These are phyloP conservation scores for Cerioporus squamosus DNA, from an alignment of 1,284 basidiomycete genomes.

Conservation along the genomic window DNA sequence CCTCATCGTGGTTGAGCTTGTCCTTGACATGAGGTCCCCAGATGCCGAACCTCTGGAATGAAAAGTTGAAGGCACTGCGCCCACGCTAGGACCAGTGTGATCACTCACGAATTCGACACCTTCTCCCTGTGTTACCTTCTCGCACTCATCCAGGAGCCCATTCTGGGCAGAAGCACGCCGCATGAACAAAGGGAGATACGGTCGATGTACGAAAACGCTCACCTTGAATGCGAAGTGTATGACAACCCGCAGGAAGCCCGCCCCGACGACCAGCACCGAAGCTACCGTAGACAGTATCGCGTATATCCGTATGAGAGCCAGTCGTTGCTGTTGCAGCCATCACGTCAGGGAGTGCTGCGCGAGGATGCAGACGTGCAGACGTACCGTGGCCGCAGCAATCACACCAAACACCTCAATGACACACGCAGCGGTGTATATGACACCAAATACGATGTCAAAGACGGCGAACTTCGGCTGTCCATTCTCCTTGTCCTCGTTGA, in stretches of 20 bases:
- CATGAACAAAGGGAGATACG: background rate
- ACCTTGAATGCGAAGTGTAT: conserved; percentile 75
- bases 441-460: conserved; percentile 64
- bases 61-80: background rate
- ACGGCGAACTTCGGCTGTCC: conserved; percentile 53
- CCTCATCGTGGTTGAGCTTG: conserved; percentile 41
- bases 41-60: conserved; percentile 26
- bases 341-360: background rate
- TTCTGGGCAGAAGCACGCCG: background rate
- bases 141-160: conserved; percentile 25
- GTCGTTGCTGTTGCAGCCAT: conserved; percentile 54
- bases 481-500: conserved; percentile 47
- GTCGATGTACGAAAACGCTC: conserved; percentile 5
- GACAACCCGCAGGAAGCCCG: conserved; percentile 60
- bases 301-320: conserved; percentile 58
- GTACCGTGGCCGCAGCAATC: conserved; percentile 54
- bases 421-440: conserved; percentile 54
- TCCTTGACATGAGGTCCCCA: conserved; percentile 33
- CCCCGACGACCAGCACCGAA: conserved; percentile 54
- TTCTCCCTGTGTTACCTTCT: conserved; percentile 20
- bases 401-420: conserved; percentile 65
- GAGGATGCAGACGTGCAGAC: conserved; percentile 31
- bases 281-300: conserved; percentile 56
- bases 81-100: too few relatives aligned
- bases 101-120: conserved; percentile 21